Evolutionary conservation across 257 asterid genomes (phyloP).

Genomic region (Gardenia jasminoides): DNA sequence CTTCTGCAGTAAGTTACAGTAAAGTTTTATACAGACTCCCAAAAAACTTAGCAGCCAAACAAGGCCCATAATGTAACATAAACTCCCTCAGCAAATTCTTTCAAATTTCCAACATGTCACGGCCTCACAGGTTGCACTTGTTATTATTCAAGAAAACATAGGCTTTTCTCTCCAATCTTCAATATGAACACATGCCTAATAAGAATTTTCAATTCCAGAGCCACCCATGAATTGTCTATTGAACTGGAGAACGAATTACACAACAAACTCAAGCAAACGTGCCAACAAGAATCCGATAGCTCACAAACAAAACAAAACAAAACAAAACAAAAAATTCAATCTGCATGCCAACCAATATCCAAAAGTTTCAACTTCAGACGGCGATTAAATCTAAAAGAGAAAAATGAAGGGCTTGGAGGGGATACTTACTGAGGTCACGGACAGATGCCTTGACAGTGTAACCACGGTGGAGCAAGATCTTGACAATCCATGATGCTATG

Average conservation of each 20-base stretch:
- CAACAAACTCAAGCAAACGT: not conserved
- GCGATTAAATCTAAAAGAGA: not conserved
- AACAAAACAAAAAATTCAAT: not conserved
- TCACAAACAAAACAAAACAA: no score
- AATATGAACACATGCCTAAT: no score
- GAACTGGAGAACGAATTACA: not conserved
- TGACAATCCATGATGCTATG: constrained; percentile 70
- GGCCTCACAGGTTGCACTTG: no score
- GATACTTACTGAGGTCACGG: constrained; percentile 35
- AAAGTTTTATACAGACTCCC: no score
- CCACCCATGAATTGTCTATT: not conserved
- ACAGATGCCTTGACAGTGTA: constrained; percentile 61
- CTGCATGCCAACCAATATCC: not conserved
- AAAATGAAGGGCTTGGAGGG: not conserved
- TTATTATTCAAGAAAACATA: no score
- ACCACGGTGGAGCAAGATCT: constrained; percentile 57
- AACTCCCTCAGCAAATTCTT: no score
- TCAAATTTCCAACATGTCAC: no score
- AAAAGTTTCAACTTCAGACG: not conserved
- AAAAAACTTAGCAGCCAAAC: no score
- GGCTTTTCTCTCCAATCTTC: no score
- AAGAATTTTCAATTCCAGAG: no score
- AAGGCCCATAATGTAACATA: no score
- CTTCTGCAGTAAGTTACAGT: no score
- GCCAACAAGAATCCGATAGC: not conserved